Base-by-base conservation (phyloP, 352 stramenopile species). In the Phytophthora sp. region DNA sequence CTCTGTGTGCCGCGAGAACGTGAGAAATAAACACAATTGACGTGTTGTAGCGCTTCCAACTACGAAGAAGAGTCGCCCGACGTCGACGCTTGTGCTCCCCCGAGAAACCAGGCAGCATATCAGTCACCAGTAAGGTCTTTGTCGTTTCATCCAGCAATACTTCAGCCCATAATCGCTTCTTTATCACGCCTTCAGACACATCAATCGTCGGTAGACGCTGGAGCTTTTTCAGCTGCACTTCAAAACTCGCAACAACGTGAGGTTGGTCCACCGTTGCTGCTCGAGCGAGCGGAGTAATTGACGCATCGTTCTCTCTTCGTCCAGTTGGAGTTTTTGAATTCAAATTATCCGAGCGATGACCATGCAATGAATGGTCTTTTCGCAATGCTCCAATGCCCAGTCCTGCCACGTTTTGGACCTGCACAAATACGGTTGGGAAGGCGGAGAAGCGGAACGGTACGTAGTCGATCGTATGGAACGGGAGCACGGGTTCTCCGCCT, bases 401-500 rank as follows among this genome's bases (percentile, higher is more conserved):
- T 27, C 82, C 82, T 42, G 82, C 46, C 13, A 91, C 64, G 2
- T 82, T 90, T 57, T 93, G 85, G 7, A 95, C 73, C 44, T 95
- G 85, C 2, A 95, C 67, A 65, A 89, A 82, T 7, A 95, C 72
- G 2, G 81, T 84, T 18, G 82, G 85, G 13, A 86, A 78, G 6
- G 72, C 74, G 11, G 83, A 80, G 39, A 88, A 89, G 3, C 79
- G 79, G 36, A 92, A 93, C 27, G 87, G 85, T 3, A 94, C 79
- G 44, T 93, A 95, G 57, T 90, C 80, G 8, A 90, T 75, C n/a
- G 85, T 86, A 50, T 92, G 82, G 50, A 93, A 93, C 27, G 87
- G 87, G 18, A 89, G 76, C 11, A 95, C 79, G 7, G 68, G 68
- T 18, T 94, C 84, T 15, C 80, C 77, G 23, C 84, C 84, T 75